A percentile compares a stretch with the other conserved stretches of the same genome.
These are phyloP conservation scores for Phialophora tarda DNA, from an alignment of 2,329 filamentous ascomycete genomes.

Conservation along the genomic window DNA sequence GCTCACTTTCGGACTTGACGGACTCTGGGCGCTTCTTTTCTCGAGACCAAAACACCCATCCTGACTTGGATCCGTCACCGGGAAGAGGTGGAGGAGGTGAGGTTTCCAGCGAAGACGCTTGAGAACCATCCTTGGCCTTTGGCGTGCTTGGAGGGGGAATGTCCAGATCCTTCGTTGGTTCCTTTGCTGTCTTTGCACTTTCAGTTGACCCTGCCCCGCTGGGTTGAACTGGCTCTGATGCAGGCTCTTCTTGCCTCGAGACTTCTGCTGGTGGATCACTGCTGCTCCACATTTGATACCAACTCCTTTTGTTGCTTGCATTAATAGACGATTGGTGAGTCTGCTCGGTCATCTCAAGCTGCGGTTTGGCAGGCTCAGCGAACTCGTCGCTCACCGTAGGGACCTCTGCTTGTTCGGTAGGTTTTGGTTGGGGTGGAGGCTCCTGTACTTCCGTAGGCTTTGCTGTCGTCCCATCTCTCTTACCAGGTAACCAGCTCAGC, in stretches of 20 bases:
- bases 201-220: background rate
- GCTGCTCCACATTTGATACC: slow-evolving; percentile 53
- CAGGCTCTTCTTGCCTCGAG: slow-evolving; percentile 5
- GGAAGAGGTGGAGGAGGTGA: slow-evolving; percentile 36
- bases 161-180: slow-evolving; percentile 27
- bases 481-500: slow-evolving; percentile 48
- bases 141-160: slow-evolving; percentile 32
- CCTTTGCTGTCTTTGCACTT: slow-evolving; percentile 21
- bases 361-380: slow-evolving; percentile 26
- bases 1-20: slow-evolving; percentile 30
- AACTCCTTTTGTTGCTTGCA: slow-evolving; percentile 47
- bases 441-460: slow-evolving; percentile 15
- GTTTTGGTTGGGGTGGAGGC: background rate
- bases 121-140: slow-evolving; percentile 31
- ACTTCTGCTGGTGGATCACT: slow-evolving; percentile 29
- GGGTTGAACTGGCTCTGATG: background rate
- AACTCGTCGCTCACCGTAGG: background rate
- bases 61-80: slow-evolving; percentile 33
- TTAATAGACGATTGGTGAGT: slow-evolving; percentile 19
- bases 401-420: background rate
- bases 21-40: slow-evolving; percentile 31
- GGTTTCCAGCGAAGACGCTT: slow-evolving; percentile 34
- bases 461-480: slow-evolving; percentile 31
- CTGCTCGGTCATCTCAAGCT: slow-evolving; percentile 37
- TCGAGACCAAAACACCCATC: slow-evolving; percentile 43